Evolutionary conservation across 2,329 filamentous ascomycete genomes (phyloP), one percentile per base, ranked within the genome.

Genomic region (Sordariomycetes sp.): DNA sequence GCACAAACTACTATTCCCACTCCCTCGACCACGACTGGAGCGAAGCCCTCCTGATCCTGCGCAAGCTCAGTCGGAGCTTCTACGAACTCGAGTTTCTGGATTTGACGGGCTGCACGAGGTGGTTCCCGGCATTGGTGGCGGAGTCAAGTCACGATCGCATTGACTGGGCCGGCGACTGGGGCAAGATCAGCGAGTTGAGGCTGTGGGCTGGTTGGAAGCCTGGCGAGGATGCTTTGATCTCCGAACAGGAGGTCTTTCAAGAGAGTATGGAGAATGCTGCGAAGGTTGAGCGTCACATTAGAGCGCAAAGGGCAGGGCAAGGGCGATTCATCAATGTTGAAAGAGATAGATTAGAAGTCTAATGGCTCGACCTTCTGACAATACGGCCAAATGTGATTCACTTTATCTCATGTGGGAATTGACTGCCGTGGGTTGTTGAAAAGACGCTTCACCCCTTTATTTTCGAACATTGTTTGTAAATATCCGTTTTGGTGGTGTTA

Each of bases 61-160:
- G 67, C 32, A 63, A 67, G 40, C 54, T 81, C 10, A 72, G 71
- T 50, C 63, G 59, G 39, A 56, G 54, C 15, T 55, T 77, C 7
- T 79, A 79, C 45, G 53, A 67, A 14, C 60, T 81, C 3, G 73
- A 79, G 47, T 75, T 72, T 33, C 58, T 81, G 7, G 74, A 79
- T 45, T 51, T 81, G 25, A 76, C 71, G 1, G 76, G 75, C 2
- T 80, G 76, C 42, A 55, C 52, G 1, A 50, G 63, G 12, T 81
- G 76, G 76, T 61, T 63, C 38, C 55, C 57, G 31, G 70, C 69
- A 8, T 52, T 77, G 33, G 60, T 57, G 41, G 35, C 49, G 11
- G 43, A 48, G 29, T 61, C 58, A 0, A 63, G 63, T 20, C 59
- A 64, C 24, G 66, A 71, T 35, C 58, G 49, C 24, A 57, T 76